phyloP scores from a whole-genome alignment of 441 rosid species.

The Viola pubescens region DNA sequence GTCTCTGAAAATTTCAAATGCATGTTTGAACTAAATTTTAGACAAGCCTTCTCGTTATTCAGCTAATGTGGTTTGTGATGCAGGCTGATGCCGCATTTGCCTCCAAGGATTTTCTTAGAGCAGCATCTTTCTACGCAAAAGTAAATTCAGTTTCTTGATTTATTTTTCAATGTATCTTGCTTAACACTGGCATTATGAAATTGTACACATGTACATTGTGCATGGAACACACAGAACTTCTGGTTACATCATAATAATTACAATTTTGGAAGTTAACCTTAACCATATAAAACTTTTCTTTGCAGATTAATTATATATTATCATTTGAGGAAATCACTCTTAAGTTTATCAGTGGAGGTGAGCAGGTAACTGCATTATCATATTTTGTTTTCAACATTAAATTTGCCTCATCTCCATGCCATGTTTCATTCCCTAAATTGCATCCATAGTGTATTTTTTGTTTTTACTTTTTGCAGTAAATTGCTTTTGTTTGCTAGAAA shows the following conservation, averaged over 20 bases:
- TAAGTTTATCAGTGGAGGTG: slow-evolving; percentile 81
- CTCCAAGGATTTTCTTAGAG: slow-evolving; percentile 80
- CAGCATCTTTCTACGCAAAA: slow-evolving; percentile 95
- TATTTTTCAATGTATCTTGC: slow-evolving; percentile 7
- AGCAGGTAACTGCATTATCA: slow-evolving; percentile 50
- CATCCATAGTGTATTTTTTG: neutral
- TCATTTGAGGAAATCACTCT: slow-evolving; percentile 97
- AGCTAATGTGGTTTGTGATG: slow-evolving; percentile 26
- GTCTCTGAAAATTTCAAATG: slow-evolving; percentile 4
- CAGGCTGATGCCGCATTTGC: slow-evolving; percentile 95
- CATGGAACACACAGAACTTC: neutral
- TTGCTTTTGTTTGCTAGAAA: too few relatives aligned
- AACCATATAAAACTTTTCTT: slow-evolving; percentile 21
- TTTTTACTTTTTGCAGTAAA: too few relatives aligned
- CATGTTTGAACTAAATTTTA: slow-evolving; percentile 13
- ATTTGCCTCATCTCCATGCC: slow-evolving; percentile 4
- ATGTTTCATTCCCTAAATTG: neutral
- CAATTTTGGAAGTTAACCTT: slow-evolving; percentile 9
- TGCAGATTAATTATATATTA: slow-evolving; percentile 75
- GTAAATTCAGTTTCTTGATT: slow-evolving; percentile 34
- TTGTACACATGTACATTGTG: neutral
- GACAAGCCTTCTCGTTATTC: slow-evolving; percentile 12
- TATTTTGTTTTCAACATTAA: neutral
- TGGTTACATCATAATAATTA: neutral
- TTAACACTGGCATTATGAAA: neutral